A percentile compares a stretch with the other conserved stretches of the same genome.
Evolutionary conservation across 768 basidiomycete genomes (phyloP).

Genomic region (Solioccasus polychromus): DNA sequence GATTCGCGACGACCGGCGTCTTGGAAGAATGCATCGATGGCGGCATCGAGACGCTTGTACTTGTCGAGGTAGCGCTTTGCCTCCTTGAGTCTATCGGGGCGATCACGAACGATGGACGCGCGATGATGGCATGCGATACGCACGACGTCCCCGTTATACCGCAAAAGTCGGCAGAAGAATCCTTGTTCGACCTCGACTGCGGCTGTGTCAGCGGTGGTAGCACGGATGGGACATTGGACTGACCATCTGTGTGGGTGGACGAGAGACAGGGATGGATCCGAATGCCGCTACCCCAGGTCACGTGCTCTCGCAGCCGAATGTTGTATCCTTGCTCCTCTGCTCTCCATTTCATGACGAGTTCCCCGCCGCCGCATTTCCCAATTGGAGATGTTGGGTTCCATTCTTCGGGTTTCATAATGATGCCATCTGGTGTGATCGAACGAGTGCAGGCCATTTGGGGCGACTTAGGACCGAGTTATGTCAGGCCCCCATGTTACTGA

Average conservation of each 20-base stretch:
- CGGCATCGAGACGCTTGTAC: slow-evolving; percentile 67
- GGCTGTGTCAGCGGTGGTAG: background rate
- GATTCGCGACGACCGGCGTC: slow-evolving; percentile 30
- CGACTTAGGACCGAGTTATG: too few relatives aligned
- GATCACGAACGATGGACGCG: slow-evolving; percentile 1
- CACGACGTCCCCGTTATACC: slow-evolving; percentile 69
- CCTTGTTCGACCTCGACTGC: slow-evolving; percentile 33
- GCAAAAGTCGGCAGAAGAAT: slow-evolving; percentile 58
- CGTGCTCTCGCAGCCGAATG: slow-evolving; percentile 11
- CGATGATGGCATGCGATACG: slow-evolving; percentile 29
- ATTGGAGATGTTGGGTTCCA: slow-evolving; percentile 7
- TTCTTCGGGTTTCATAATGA: slow-evolving; percentile 9
- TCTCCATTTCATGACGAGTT: slow-evolving; percentile 16
- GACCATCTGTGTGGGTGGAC: slow-evolving; percentile 20
- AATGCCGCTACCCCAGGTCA: slow-evolving; percentile 13
- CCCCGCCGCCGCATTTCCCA: slow-evolving; percentile 20
- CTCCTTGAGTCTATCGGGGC: slow-evolving; percentile 39
- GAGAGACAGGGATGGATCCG: background rate
- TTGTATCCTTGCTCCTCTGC: too few relatives aligned
- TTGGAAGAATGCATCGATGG: slow-evolving; percentile 70
- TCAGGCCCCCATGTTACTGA: slow-evolving; percentile 12
- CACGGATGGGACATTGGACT: slow-evolving; percentile 6
- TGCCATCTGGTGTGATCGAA: slow-evolving; percentile 22
- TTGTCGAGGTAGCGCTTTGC: slow-evolving; percentile 69
- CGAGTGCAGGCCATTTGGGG: slow-evolving; percentile 12